Conservation (phyloP, 164 flowering plant genomes). For the Buxus sempervirens region DNA sequence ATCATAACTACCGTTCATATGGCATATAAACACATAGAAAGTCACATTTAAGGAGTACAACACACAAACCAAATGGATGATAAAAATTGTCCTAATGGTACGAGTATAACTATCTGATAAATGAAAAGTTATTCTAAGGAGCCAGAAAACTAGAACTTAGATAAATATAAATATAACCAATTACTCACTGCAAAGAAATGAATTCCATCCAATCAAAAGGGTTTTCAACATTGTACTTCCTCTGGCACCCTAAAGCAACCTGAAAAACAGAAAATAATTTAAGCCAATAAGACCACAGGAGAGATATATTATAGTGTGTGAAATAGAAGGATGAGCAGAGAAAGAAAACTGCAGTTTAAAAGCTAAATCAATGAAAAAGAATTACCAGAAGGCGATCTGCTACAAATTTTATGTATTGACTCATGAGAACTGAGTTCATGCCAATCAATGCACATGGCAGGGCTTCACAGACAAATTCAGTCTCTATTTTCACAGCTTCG, state of each 20-base stretch:
- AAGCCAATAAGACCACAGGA: not conserved
- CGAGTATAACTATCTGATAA: not conserved
- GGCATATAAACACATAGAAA: not conserved
- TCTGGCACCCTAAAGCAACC: constrained; percentile 58
- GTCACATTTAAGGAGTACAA: too few species aligned
- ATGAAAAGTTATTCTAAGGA: not conserved
- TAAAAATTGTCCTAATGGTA: not conserved
- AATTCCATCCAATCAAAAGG: constrained; percentile 98
- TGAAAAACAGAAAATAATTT: constrained; percentile 21
- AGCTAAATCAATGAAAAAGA: constrained; percentile 4
- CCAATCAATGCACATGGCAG: constrained; percentile 81
- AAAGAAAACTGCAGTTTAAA: not conserved
- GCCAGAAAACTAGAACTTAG: not conserved
- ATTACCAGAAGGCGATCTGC: constrained; percentile 75
- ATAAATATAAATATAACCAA: not conserved
- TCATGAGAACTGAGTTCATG: constrained; percentile 77
- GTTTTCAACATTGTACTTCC: constrained; percentile 60
- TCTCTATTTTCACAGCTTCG: constrained; percentile 87
- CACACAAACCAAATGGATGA: too few species aligned
- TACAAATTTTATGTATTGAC: constrained; percentile 84
- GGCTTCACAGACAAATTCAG: constrained; percentile 80
- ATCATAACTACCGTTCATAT: not conserved
- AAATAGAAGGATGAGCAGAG: too few species aligned
- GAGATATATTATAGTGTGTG: too few species aligned
- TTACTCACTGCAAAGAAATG: constrained; percentile 75